phyloP scores from a whole-genome alignment of 306 rosid species.

The Astragalus membranaceus region DNA sequence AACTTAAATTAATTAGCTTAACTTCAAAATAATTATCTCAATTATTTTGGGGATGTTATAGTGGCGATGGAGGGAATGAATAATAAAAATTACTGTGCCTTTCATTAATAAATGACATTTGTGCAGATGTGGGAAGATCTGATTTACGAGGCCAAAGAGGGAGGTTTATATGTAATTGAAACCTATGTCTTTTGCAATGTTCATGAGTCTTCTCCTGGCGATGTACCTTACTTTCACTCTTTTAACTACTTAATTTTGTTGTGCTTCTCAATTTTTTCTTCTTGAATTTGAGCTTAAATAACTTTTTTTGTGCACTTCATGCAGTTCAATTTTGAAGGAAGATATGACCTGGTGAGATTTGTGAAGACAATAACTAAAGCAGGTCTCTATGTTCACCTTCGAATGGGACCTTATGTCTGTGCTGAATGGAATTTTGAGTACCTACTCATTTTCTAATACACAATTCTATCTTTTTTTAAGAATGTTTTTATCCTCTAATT shows the following conservation, averaged over 20 bases:
- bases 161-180: constrained; percentile 87
- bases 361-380: constrained; percentile 81
- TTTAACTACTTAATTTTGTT: background rate
- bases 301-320: constrained; percentile 3
- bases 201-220: constrained; percentile 93
- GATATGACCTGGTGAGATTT: constrained; percentile 84
- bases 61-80: no score
- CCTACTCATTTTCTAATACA: background rate
- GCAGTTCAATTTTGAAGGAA: constrained; percentile 68
- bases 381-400: constrained; percentile 84
- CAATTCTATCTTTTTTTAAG: background rate
- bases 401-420: constrained; percentile 99
- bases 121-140: constrained; percentile 97
- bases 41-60: no score
- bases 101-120: constrained; percentile 4
- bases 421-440: constrained; percentile 99
- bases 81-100: no score
- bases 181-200: constrained; percentile 97
- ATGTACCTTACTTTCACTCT: constrained; percentile 43
- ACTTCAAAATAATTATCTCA: no score
- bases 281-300: background rate
- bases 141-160: constrained; percentile 89
- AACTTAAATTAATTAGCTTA: no score
- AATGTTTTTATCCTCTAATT: background rate
- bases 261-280: background rate